phyloP scores from a whole-genome alignment of 805 yeast species.

The Ascoidea rubescens region DNA sequence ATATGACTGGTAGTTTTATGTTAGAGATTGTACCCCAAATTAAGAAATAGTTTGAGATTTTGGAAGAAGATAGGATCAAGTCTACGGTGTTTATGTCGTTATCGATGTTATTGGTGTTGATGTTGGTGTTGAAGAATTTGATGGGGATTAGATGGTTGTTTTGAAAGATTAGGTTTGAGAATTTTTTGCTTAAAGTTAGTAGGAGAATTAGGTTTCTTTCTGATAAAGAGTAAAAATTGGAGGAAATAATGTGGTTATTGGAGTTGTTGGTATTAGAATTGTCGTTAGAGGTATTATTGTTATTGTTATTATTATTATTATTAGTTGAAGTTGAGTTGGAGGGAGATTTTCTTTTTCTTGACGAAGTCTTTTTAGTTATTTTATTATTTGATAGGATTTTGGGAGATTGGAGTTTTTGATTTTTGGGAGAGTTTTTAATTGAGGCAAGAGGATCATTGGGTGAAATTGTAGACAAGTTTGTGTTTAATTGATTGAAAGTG shows the following conservation, averaged over 20 bases:
- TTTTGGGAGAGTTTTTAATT: neutral
- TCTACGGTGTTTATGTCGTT: neutral
- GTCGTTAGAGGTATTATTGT: neutral
- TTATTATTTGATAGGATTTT: neutral
- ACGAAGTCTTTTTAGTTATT: neutral
- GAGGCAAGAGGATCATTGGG: neutral
- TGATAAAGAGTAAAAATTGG: constrained; percentile 10
- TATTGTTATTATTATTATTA: neutral
- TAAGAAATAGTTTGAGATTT: constrained; percentile 10
- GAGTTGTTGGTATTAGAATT: neutral
- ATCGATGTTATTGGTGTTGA: neutral
- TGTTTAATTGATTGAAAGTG: no score
- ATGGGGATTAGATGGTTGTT: constrained; percentile 3
- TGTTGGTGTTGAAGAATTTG: neutral
- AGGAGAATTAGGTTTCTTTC: constrained; percentile 10
- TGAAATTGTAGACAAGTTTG: no score
- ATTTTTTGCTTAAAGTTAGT: constrained; percentile 9
- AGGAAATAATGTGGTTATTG: constrained; percentile 3
- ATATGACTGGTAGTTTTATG: constrained; percentile 10
- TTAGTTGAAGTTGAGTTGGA: neutral
- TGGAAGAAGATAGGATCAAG: constrained; percentile 2
- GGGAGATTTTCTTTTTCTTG: neutral
- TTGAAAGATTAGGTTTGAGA: constrained; percentile 5
- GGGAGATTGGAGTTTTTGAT: no score
- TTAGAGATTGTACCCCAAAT: constrained; percentile 12